A percentile compares a stretch with the other conserved stretches of the same genome.
Evolutionary conservation across 2,329 filamentous ascomycete genomes (phyloP).

Genomic region (Fusarium tjaetaba): DNA sequence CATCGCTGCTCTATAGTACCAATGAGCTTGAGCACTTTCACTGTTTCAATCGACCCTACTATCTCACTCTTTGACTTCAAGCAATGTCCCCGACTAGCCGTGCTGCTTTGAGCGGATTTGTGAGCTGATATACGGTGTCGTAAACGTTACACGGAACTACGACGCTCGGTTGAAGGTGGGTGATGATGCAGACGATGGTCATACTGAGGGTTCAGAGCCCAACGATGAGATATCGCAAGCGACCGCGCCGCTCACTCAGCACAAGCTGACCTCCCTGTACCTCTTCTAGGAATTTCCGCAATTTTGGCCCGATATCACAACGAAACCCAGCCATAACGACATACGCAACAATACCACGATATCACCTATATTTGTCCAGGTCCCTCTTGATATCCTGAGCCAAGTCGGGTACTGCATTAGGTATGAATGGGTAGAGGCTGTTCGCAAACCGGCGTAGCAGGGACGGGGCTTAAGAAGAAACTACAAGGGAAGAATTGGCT

Average conservation of each 20-base stretch:
- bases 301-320: neutral
- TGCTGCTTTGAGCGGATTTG: neutral
- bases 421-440: neutral
- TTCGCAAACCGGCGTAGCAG: neutral
- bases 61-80: neutral
- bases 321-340: neutral
- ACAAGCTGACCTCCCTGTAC: neutral
- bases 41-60: neutral
- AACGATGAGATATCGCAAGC: neutral
- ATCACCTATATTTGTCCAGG: neutral
- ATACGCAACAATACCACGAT: neutral
- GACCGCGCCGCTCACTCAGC: neutral
- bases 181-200: neutral
- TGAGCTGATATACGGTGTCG: neutral
- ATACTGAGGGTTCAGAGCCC: neutral
- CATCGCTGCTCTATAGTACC: fast-evolving
- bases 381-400: neutral
- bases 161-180: neutral
- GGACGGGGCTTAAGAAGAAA: neutral
- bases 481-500: neutral
- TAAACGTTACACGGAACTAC: neutral
- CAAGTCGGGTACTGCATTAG: neutral
- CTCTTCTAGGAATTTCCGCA: neutral
- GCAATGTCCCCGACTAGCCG: neutral
- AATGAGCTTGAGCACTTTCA: neutral